Base-by-base conservation (phyloP, 352 stramenopile genomes). In the Lagenidium sp. region DNA sequence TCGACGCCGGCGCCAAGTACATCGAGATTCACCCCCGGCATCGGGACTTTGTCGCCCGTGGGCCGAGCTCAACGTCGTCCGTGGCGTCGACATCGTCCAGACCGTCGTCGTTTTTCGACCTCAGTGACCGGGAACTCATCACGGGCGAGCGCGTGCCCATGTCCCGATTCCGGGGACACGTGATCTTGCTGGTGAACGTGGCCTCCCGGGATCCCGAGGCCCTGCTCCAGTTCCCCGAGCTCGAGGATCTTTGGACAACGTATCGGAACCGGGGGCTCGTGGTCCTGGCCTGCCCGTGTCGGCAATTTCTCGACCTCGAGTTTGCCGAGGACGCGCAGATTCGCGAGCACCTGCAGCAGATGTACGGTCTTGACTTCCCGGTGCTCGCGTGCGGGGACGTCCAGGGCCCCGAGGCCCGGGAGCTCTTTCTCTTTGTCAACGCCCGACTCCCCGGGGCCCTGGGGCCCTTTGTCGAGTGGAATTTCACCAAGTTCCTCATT, bases 181-280 rank as follows among this genome's bases (percentile, higher is more conserved):
- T 90, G 41, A 50, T 78, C 19, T 30, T 67, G 23, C 66, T 95
- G 53, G 77, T 92, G 2, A 95, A 91, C 46, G 79, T 89, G 13
- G 82, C 79, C 10, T 81, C 63, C 2, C 73, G 77, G 60, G 86
- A 83, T 68, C 72, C 74, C 7, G 60, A 84, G 16, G 86, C 82
- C 1, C 64, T 72, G 41, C 34, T 59, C 39, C 82, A 93, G 54
- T 91, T 85, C 65, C 74, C 68, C 36, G 67, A 92, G 68, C 66
- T 95, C 21, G 60, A 62, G 5, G 49, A 70, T 45, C 43, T 95
- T 1, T 24, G 29, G 13, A 52, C 77, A 19, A 70, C 76, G 43
- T 85, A 77, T 53, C 40, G 46, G 11, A 26, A 44, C 8, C 28
- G 65, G 12, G 71, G 67, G 0, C 55, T 88, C 5, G 46, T 61